Evolutionary conservation across 2,329 filamentous ascomycete species (phyloP).

Genomic region (Neospermospora avenae): DNA sequence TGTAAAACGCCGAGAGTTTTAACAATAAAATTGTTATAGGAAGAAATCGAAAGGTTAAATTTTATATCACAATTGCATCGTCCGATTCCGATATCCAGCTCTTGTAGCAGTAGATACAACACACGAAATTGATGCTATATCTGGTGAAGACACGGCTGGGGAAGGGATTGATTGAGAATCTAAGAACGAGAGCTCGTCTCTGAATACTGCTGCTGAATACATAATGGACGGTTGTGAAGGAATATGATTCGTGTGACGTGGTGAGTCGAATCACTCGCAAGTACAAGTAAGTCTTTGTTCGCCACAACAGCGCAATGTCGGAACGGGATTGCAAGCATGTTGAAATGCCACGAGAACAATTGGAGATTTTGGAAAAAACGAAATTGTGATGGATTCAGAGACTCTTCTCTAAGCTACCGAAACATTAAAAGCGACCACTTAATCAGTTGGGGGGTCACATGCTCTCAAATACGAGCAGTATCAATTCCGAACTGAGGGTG

Average conservation of each 20-base stretch:
- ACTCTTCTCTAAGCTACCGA: not conserved
- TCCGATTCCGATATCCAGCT: not conserved
- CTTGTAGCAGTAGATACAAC: not conserved
- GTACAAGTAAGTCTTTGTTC: not conserved
- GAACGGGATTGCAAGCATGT: not conserved
- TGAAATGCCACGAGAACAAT: not conserved
- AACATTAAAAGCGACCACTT: not conserved
- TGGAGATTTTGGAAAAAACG: not conserved
- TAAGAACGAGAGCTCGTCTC: not conserved
- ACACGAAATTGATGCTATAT: not conserved
- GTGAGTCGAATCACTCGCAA: not conserved
- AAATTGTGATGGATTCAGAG: not conserved
- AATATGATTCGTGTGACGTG: not conserved
- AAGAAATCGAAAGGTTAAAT: not conserved
- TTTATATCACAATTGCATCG: not conserved
- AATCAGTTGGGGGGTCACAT: not conserved
- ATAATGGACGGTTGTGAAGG: not conserved
- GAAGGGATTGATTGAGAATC: not conserved
- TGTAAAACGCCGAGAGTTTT: not conserved
- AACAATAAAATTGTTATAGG: not conserved
- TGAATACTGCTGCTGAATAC: not conserved
- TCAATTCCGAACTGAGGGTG: not conserved
- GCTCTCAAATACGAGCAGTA: not conserved
- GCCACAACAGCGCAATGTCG: not conserved
- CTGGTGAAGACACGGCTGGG: not conserved